A percentile compares a stretch with the other conserved stretches of the same genome.
Conservation (phyloP, 208 protist genomes). For the Crithidia expoeki region DNA sequence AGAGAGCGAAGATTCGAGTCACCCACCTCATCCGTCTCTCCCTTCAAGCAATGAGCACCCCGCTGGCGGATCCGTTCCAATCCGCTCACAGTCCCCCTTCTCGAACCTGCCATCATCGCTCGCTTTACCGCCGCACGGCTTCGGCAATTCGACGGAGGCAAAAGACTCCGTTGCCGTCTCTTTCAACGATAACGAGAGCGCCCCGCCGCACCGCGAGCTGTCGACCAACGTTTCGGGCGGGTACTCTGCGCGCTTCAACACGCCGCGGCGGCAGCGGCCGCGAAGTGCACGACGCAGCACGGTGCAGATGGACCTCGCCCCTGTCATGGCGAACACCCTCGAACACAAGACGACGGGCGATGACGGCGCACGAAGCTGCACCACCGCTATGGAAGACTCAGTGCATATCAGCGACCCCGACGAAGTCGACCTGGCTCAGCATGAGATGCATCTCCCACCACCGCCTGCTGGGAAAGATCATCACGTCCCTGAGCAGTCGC, state of each 20-base stretch:
- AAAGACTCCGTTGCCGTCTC: slow-evolving; percentile 6
- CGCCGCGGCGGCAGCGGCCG: slow-evolving; percentile 37
- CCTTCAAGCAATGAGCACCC: background rate
- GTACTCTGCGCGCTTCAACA: slow-evolving; percentile 30
- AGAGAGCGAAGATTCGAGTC: background rate
- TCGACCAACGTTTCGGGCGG: background rate
- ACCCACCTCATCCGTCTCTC: background rate
- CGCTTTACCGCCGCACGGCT: background rate
- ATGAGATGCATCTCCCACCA: slow-evolving; percentile 3
- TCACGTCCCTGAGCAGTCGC: background rate
- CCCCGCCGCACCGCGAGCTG: background rate
- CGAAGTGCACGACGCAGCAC: slow-evolving; percentile 34
- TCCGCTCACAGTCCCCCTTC: background rate
- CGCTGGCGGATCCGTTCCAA: background rate
- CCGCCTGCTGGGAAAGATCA: background rate
- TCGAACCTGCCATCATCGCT: background rate
- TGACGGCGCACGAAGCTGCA: background rate
- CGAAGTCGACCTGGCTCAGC: slow-evolving; percentile 13
- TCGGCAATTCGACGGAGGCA: background rate
- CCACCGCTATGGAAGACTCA: slow-evolving; percentile 2
- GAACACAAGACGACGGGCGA: slow-evolving; percentile 12
- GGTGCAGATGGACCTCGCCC: slow-evolving; percentile 41
- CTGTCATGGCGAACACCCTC: slow-evolving; percentile 16
- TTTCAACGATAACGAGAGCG: background rate
- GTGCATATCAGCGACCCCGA: slow-evolving; percentile 30